A percentile compares a stretch with the other conserved stretches of the same genome.
These are phyloP conservation scores for Phytophthora gonapodyides DNA, from an alignment of 352 stramenopile species.

Conservation along the genomic window DNA sequence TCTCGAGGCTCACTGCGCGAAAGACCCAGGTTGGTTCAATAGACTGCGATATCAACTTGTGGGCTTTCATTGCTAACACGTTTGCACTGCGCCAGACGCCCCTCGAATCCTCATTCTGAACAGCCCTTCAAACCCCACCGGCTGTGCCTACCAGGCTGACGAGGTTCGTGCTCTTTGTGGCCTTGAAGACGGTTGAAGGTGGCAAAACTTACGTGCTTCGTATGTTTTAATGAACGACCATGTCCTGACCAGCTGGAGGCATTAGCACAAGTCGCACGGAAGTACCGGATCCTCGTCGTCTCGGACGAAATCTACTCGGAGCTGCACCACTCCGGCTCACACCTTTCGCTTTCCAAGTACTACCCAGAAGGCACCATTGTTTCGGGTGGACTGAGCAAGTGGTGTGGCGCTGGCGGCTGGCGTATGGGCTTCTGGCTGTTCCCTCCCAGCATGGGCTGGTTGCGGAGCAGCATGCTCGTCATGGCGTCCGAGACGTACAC, in stretches of 20 bases:
- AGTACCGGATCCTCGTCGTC: slow-evolving; percentile 89
- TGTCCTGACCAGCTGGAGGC: slow-evolving; percentile 45
- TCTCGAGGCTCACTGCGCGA: slow-evolving; percentile 77
- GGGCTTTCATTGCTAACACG: not conserved
- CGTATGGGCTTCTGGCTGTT: slow-evolving; percentile 91
- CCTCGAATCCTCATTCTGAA: slow-evolving; percentile 88
- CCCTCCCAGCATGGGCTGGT: slow-evolving; percentile 72
- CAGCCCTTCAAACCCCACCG: slow-evolving; percentile 85
- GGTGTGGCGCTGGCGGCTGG: slow-evolving; percentile 87
- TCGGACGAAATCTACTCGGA: slow-evolving; percentile 92
- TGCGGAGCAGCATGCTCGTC: slow-evolving; percentile 87
- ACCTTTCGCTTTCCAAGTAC: slow-evolving; percentile 85
- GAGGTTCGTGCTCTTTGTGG: slow-evolving; percentile 47
- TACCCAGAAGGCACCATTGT: slow-evolving; percentile 90
- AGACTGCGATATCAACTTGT: not conserved
- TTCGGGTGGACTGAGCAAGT: slow-evolving; percentile 87
- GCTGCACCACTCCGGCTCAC: slow-evolving; percentile 70
- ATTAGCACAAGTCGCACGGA: slow-evolving; percentile 74
- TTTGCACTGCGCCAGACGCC: slow-evolving; percentile 48
- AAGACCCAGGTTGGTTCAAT: slow-evolving; percentile 64
- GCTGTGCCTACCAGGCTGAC: slow-evolving; percentile 77
- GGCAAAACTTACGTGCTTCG: slow-evolving; percentile 7
- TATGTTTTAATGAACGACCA: slow-evolving; percentile 4
- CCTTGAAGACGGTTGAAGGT: not conserved
- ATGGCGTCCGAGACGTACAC: slow-evolving; percentile 92